Base-by-base conservation (phyloP, 1,139 yeast species). In the Hansenula lynferdii region DNA sequence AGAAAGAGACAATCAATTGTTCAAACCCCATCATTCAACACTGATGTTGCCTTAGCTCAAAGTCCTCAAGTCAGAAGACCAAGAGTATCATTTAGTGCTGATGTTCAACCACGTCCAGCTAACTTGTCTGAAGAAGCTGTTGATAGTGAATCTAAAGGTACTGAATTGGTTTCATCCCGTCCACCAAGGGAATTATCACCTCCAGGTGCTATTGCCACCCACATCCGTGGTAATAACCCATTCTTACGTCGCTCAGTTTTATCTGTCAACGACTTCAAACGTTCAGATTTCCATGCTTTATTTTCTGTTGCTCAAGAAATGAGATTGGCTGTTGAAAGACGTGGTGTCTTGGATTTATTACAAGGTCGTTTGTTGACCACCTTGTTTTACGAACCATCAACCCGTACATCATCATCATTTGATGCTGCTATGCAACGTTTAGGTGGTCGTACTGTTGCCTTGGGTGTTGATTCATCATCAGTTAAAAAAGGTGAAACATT, bases 361-460 rank as follows among this genome's bases (percentile, higher is more conserved):
- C 77, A 81, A 65, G 96, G 97, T 45, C 81, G 96, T 60, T 81
- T 94, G 39, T 72, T 94, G 59, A 87, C 97, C 37, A 92, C 97
- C 19, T 82, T 94, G 74, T 94, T 94, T 71, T 94, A 89, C 64
- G 99, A 94, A 70, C 98, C 99, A 54, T 87, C 97, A 10, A 94
- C 99, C 34, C 79, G 99, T 67, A 94, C 99, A 24, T 78, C 95
- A 15, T 80, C 97, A 19, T 90, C 97, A 2, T 94, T 94, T 62
- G 96, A 94, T 64, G 96, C 97, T 54, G 99, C 99, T 45, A 94
- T 94, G 98, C 97, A 94, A 73, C 85, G 99, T 70, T 75, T 94
- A 56, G 99, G 99, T 63, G 99, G 99, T 61, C 81, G 96, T 64
- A 96, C 90, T 51, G 85, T 94, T 52, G 77, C 95, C 39, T 84